A percentile compares a stretch with the other conserved stretches of the same genome.
These are phyloP conservation scores for Aspergillus sp. DNA, from an alignment of 2,329 filamentous ascomycete genomes.

Conservation along the genomic window DNA sequence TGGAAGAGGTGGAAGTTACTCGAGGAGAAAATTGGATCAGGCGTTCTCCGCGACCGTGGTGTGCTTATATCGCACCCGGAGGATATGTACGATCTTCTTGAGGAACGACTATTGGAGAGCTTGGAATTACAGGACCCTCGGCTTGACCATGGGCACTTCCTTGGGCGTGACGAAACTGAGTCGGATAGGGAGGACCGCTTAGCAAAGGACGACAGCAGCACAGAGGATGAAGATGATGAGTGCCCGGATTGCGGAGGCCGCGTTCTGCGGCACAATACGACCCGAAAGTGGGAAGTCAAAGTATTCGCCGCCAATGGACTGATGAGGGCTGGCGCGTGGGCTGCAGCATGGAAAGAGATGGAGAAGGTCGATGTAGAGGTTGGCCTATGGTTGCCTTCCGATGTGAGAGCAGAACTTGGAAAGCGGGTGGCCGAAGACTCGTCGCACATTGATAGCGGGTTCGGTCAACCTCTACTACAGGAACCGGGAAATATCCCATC, in stretches of 20 bases:
- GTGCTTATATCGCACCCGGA: constrained; percentile 63
- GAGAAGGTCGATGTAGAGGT: constrained; percentile 96
- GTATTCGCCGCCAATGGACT: constrained; percentile 94
- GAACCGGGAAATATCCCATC: constrained; percentile 17
- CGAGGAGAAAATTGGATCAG: constrained; percentile 53
- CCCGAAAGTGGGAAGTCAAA: constrained; percentile 65
- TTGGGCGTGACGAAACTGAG: constrained; percentile 36
- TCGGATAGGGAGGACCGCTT: constrained; percentile 25
- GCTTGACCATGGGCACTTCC: constrained; percentile 60
- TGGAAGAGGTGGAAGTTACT: constrained; percentile 52
- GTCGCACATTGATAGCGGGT: constrained; percentile 19
- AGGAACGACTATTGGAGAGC: constrained; percentile 61
- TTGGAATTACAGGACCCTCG: constrained; percentile 57
- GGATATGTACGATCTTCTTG: constrained; percentile 62
- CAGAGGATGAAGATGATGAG: constrained; percentile 40
- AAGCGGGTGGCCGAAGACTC: constrained; percentile 41
- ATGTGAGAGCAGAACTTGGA: constrained; percentile 53
- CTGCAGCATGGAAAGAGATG: constrained; percentile 95
- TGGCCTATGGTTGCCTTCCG: constrained; percentile 64
- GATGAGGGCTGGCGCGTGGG: constrained; percentile 90
- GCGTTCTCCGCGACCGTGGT: constrained; percentile 57
- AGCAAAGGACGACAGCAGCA: constrained; percentile 35
- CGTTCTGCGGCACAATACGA: constrained; percentile 48
- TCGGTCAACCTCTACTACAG: constrained; percentile 13
- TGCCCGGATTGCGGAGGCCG: constrained; percentile 54